A percentile compares a stretch with the other conserved stretches of the same genome.
Evolutionary conservation across 495 filamentous ascomycete genomes (phyloP).

Genomic region (Penicillium cataractarum): DNA sequence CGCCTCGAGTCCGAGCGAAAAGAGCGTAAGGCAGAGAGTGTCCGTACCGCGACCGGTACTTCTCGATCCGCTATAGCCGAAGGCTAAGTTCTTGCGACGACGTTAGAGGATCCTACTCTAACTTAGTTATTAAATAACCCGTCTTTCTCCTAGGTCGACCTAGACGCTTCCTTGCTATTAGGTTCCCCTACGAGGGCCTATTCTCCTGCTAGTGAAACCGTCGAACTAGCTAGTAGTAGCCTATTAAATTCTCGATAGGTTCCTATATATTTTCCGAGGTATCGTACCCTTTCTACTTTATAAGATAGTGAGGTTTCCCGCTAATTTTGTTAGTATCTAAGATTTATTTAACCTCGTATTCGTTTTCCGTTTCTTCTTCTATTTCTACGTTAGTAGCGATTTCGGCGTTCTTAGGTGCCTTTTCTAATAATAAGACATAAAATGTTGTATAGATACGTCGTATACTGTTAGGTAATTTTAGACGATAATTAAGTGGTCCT

Average conservation of each 20-base stretch:
- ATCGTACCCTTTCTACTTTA: constrained; percentile 14
- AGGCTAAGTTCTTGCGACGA: too few species aligned
- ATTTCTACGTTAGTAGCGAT: constrained; percentile 13
- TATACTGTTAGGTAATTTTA: constrained; percentile 13
- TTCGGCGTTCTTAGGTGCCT: constrained; percentile 8
- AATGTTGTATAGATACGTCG: constrained; percentile 10
- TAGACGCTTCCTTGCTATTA: not conserved
- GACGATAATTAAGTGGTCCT: constrained; percentile 14
- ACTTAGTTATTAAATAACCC: not conserved
- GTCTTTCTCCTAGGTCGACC: not conserved
- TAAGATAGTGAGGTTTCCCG: constrained; percentile 5
- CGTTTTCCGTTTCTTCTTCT: constrained; percentile 10
- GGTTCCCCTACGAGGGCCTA: too few species aligned
- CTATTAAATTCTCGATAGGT: constrained; percentile 14
- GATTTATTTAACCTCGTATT: constrained; percentile 10
- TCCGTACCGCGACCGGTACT: too few species aligned
- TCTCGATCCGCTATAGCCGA: too few species aligned
- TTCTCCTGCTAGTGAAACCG: not conserved
- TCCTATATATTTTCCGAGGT: constrained; percentile 18
- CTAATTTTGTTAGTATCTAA: not conserved
- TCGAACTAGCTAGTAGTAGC: constrained; percentile 11
- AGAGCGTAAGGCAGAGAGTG: too few species aligned
- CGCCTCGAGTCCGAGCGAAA: too few species aligned
- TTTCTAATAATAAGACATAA: constrained; percentile 12
- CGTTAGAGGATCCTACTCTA: too few species aligned